Base-by-base conservation (phyloP, 148 eudicot genomes). In the Beta vulgaris region DNA sequence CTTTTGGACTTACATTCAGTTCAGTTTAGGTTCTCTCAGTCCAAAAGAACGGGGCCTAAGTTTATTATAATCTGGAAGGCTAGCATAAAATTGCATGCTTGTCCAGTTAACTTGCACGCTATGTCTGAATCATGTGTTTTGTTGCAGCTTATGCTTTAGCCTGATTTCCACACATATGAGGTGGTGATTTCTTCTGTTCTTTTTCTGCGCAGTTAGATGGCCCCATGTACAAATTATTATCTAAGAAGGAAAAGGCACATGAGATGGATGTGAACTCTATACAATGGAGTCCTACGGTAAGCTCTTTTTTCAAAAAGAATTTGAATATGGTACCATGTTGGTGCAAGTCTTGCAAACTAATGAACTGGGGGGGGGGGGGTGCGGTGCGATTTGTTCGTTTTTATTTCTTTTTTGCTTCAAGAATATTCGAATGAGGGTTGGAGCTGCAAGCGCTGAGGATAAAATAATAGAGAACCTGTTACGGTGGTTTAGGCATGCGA, bases 211-310 rank as follows among this genome's bases (percentile, higher is more conserved):
- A 88, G 94, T 74, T 35, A 71, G 91, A 85, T 73, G 91, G 81
- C 62, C 82, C 91, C 54, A 72, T 68, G 76, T 85, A 83, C 80
- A 86, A 77, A 51, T 68, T 90, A 76, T 78, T 82, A 34, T 78
- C 81, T n/a, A 85, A 75, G 81, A 83, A 83, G 80, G 91, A 88
- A 66, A 88, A 85, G 78, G 94, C 94, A 73, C 94, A 90, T 82
- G 87, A 80, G 35, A 85, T 82, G 88, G 90, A 90, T 68, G 82
- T 90, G 65, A 90, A 90, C 77, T 81, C 86, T 72, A 87, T 90
- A 69, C 91, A 85, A 73, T 87, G 91, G 91, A 80, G 84, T 79
- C 74, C 84, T 63, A 73, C 16, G 87, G 91, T 89, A 84, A 82
- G 78, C 44, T 71, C 42, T 36, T 23, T 42, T 61, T n/a, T n/a